phyloP scores from a whole-genome alignment of 371 early-diverging fungal species.

The Syncephalastrum racemosum region DNA sequence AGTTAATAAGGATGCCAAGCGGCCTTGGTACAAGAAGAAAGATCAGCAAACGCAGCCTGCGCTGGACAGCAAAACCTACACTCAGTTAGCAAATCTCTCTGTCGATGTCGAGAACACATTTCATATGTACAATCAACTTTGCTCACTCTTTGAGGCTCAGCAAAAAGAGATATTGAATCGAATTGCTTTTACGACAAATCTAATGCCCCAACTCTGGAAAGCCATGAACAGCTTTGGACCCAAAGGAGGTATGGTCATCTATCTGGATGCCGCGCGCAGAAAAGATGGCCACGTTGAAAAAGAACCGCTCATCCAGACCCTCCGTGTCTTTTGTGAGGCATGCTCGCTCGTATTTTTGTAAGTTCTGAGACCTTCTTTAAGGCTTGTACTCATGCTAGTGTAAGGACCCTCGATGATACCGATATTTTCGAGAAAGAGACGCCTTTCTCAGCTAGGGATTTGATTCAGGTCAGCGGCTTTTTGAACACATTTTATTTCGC shows the following conservation, averaged over 20 bases:
- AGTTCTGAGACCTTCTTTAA: constrained; percentile 15
- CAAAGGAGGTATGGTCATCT: constrained; percentile 53
- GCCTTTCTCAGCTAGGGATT: constrained; percentile 54
- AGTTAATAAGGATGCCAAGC: neutral
- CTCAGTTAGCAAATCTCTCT: constrained; percentile 26
- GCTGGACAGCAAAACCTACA: constrained; percentile 9
- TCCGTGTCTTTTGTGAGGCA: constrained; percentile 64
- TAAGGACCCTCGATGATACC: constrained; percentile 76
- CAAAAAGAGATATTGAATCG: constrained; percentile 54
- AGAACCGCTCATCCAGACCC: constrained; percentile 60
- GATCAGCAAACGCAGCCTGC: neutral
- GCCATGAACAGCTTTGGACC: constrained; percentile 64
- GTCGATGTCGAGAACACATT: constrained; percentile 57
- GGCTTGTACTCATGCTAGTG: constrained; percentile 1
- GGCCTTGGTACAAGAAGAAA: constrained; percentile 6
- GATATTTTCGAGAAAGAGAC: constrained; percentile 70
- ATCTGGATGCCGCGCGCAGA: constrained; percentile 52
- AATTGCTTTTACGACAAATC: constrained; percentile 56
- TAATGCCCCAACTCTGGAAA: constrained; percentile 65
- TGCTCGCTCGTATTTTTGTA: constrained; percentile 58
- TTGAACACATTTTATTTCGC: constrained; percentile 72
- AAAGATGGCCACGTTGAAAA: constrained; percentile 43
- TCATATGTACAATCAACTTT: constrained; percentile 48
- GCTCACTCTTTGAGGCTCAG: constrained; percentile 43
- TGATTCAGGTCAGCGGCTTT: constrained; percentile 55